Evolutionary conservation across 2,329 filamentous ascomycete genomes (phyloP).

Genomic region (Macrophomina tecta): DNA sequence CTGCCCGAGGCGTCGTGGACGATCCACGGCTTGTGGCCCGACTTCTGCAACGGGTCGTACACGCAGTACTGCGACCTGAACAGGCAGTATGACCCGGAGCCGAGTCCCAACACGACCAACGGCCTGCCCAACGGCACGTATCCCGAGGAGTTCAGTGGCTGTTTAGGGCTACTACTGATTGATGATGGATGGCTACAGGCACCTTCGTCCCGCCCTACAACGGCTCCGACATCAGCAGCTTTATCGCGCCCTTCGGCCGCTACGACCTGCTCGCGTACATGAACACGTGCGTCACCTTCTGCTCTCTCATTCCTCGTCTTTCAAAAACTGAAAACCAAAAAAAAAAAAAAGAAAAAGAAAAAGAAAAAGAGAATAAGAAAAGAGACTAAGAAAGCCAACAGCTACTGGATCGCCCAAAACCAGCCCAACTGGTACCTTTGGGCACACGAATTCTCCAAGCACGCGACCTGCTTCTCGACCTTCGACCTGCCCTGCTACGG

Average conservation of each 20-base stretch:
- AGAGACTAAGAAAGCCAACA: background rate
- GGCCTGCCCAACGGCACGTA: slow-evolving; percentile 57
- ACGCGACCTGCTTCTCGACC: slow-evolving; percentile 70
- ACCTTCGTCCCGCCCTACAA: slow-evolving; percentile 63
- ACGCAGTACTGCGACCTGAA: slow-evolving; percentile 71
- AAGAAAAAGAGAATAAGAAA: no score
- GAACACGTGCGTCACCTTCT: slow-evolving; percentile 52
- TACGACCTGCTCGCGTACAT: slow-evolving; percentile 68
- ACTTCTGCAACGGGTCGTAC: slow-evolving; percentile 63
- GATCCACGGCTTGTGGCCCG: slow-evolving; percentile 65
- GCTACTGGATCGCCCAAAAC: slow-evolving; percentile 65
- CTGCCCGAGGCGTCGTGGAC: slow-evolving; percentile 65
- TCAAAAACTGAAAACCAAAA: slow-evolving; percentile 9
- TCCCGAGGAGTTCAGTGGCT: background rate
- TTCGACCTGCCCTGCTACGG: slow-evolving; percentile 71
- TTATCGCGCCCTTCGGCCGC: slow-evolving; percentile 64
- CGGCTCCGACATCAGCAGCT: slow-evolving; percentile 63
- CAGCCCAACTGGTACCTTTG: slow-evolving; percentile 66
- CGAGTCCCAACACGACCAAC: slow-evolving; percentile 68
- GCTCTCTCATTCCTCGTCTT: slow-evolving; percentile 32
- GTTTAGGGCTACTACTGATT: background rate
- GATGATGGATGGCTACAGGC: slow-evolving; percentile 31
- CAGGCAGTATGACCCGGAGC: slow-evolving; percentile 68
- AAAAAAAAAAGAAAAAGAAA: no score
- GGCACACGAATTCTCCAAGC: slow-evolving; percentile 72